Evolutionary conservation across 2,329 filamentous ascomycete genomes (phyloP).

Genomic region (Fusarium acutatum): DNA sequence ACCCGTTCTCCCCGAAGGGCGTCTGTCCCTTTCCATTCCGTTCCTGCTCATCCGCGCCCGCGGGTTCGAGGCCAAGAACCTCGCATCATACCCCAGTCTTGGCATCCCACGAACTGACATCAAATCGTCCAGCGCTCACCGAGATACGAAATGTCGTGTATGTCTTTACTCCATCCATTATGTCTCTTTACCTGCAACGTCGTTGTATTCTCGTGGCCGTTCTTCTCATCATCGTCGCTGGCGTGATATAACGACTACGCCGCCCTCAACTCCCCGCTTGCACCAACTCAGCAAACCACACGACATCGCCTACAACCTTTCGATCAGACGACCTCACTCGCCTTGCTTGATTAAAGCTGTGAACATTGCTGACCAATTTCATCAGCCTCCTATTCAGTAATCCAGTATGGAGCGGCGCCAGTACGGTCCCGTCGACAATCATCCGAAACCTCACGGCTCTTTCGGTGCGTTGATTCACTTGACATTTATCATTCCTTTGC

Average conservation of each 20-base stretch:
- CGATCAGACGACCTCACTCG: background rate
- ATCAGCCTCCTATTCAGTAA: conserved; percentile 68
- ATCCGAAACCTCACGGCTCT: conserved; percentile 65
- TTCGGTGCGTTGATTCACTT: conserved; percentile 54
- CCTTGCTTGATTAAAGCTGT: background rate
- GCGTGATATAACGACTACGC: background rate
- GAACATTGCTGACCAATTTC: conserved; percentile 26
- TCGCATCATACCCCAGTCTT: conserved; percentile 45
- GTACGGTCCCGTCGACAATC: conserved; percentile 61
- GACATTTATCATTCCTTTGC: background rate
- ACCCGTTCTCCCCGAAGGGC: conserved; percentile 10
- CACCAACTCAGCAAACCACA: background rate
- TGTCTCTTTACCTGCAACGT: conserved; percentile 18
- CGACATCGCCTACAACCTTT: background rate
- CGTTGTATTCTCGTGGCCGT: conserved; percentile 7
- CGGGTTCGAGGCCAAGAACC: conserved; percentile 40
- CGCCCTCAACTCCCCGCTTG: conserved; percentile 7
- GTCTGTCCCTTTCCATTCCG: conserved; percentile 20
- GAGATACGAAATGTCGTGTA: conserved; percentile 62
- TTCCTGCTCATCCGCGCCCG: conserved; percentile 25
- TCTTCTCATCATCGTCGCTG: conserved; percentile 9
- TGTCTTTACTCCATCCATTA: conserved; percentile 35
- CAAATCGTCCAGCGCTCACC: conserved; percentile 52
- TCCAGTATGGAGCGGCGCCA: conserved; percentile 61
- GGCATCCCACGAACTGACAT: conserved; percentile 48